These are phyloP conservation scores for Phytophthora sp. DNA, from an alignment of 352 stramenopile genomes.

Conservation along the genomic window DNA sequence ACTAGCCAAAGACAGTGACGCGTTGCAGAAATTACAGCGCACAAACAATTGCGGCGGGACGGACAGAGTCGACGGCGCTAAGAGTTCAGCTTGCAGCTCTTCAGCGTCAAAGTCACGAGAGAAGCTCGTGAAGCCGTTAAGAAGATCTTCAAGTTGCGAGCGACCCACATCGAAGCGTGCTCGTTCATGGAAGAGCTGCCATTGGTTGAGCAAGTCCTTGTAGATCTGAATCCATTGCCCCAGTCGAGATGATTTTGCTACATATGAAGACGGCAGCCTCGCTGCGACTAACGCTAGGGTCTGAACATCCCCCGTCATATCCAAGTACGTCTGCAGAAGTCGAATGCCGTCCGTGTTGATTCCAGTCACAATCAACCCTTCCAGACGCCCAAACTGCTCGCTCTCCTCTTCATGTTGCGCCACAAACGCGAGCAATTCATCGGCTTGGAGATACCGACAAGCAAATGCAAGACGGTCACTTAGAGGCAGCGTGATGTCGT, in stretches of 20 bases:
- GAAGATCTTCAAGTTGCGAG: conserved; percentile 85
- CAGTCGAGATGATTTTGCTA: conserved; percentile 66
- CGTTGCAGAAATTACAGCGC: conserved; percentile 95
- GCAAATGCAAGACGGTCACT: conserved; percentile 92
- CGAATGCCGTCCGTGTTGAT: conserved; percentile 82
- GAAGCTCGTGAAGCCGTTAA: conserved; percentile 80
- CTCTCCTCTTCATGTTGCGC: conserved; percentile 81
- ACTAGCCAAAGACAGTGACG: conserved; percentile 88
- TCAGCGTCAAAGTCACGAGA: conserved; percentile 53
- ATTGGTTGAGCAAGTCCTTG: conserved; percentile 92
- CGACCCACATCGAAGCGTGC: conserved; percentile 93
- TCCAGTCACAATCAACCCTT: conserved; percentile 92
- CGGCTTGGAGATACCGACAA: conserved; percentile 86
- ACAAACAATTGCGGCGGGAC: conserved; percentile 92
- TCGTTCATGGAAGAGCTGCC: conserved; percentile 93
- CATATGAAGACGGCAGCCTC: conserved; percentile 57
- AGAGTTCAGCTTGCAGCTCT: conserved; percentile 52
- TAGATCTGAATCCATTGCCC: conserved; percentile 93
- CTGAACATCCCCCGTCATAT: conserved; percentile 91
- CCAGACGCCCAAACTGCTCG: conserved; percentile 81
- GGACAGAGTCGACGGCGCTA: conserved; percentile 54
- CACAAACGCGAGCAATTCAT: conserved; percentile 89
- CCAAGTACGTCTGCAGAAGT: conserved; percentile 92
- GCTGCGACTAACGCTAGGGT: conserved; percentile 89
- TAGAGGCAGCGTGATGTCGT: conserved; percentile 86